Evolutionary conservation across 2,329 filamentous ascomycete genomes (phyloP).

Genomic region (Bipolaris oryzae): DNA sequence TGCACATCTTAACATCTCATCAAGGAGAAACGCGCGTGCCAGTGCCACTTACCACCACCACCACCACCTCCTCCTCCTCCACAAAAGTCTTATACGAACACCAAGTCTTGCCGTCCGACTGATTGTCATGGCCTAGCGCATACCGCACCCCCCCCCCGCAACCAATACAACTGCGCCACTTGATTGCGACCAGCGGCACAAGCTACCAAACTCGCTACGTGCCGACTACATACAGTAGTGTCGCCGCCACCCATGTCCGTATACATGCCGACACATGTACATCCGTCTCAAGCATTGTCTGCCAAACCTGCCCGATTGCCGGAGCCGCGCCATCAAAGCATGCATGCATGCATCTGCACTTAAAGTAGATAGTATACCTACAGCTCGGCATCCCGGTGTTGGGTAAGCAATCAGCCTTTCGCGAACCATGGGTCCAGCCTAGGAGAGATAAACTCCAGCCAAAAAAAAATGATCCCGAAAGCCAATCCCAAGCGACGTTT

Average conservation of each 20-base stretch:
- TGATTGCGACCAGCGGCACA: not conserved
- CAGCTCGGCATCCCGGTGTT: not conserved
- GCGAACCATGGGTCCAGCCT: not conserved
- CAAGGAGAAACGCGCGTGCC: constrained; percentile 6
- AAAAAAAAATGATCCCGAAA: constrained; percentile 7
- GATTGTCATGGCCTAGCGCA: constrained; percentile 5
- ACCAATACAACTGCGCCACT: constrained; percentile 5
- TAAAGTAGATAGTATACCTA: not conserved
- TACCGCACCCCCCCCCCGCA: not conserved
- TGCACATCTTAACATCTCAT: constrained; percentile 3
- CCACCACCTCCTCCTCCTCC: too few relatives aligned
- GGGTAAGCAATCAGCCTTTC: not conserved
- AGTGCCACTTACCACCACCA: not conserved
- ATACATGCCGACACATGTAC: not conserved
- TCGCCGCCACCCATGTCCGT: not conserved
- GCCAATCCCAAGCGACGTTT: constrained; percentile 11
- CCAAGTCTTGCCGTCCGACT: not conserved
- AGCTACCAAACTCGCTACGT: constrained; percentile 1
- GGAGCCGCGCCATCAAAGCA: not conserved
- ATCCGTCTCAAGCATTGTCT: not conserved
- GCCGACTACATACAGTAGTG: not conserved
- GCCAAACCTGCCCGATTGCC: not conserved
- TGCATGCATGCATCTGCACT: not conserved
- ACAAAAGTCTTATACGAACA: constrained; percentile 8
- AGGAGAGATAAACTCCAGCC: constrained; percentile 1